These are phyloP conservation scores for Aphanomyces euteiches DNA, from an alignment of 352 stramenopile genomes.

Conservation along the genomic window DNA sequence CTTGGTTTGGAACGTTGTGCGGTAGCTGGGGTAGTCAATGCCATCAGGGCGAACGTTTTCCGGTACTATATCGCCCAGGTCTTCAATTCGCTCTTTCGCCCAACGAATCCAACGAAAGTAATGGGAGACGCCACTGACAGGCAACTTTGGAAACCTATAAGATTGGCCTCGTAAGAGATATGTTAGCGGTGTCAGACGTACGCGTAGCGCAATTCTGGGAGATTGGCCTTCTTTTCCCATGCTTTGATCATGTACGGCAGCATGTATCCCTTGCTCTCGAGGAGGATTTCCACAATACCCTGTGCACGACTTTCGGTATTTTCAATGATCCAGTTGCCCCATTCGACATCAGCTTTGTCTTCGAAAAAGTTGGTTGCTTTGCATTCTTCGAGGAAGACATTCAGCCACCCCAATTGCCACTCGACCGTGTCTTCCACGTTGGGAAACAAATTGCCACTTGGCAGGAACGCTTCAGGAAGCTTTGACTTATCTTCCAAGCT, in stretches of 20 bases:
- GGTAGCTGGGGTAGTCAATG: background rate
- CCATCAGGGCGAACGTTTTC: conserved; percentile 32
- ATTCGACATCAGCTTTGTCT: conserved; percentile 56
- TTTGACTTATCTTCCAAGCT: conserved; percentile 23
- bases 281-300: conserved; percentile 49
- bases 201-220: conserved; percentile 46
- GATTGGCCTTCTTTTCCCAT: conserved; percentile 49
- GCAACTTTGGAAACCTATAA: conserved; percentile 42
- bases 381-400: conserved; percentile 52
- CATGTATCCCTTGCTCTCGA: conserved; percentile 51
- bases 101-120: conserved; percentile 72
- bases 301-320: conserved; percentile 46
- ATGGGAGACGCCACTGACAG: conserved; percentile 50
- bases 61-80: conserved; percentile 42
- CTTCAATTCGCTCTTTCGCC: conserved; percentile 57
- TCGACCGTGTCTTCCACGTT: conserved; percentile 41
- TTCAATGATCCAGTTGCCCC: conserved; percentile 55
- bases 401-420: conserved; percentile 54
- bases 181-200: conserved; percentile 2
- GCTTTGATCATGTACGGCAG: conserved; percentile 60
- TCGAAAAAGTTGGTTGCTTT: conserved; percentile 50
- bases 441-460: conserved; percentile 43
- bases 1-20: background rate
- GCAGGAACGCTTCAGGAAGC: conserved; percentile 40
- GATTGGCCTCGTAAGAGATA: background rate